Evolutionary conservation across 108 stramenopile species (phyloP).

Genomic region (Nitzschia putrida): DNA sequence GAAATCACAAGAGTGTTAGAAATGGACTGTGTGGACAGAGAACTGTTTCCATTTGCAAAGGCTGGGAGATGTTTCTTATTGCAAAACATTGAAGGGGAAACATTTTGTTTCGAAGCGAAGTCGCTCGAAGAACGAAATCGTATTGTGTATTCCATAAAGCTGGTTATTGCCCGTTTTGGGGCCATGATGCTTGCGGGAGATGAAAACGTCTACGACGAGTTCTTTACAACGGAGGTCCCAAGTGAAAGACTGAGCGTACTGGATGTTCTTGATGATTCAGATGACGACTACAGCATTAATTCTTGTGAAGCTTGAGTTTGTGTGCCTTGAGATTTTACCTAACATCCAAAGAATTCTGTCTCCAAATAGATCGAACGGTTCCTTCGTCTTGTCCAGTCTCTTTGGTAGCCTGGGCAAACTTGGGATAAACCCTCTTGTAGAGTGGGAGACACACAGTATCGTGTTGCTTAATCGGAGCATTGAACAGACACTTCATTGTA

Average conservation of each 20-base stretch:
- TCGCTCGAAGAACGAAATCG: conserved; percentile 43
- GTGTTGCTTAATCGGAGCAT: conserved; percentile 94
- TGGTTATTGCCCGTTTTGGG: conserved; percentile 57
- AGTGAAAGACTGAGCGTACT: conserved; percentile 4
- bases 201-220: conserved; percentile 41
- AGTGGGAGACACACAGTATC: conserved; percentile 97
- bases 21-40: conserved; percentile 27
- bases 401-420: conserved; percentile 57
- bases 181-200: conserved; percentile 30
- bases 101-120: conserved; percentile 47
- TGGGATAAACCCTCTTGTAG: conserved; percentile 98
- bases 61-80: conserved; percentile 30
- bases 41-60: conserved; percentile 42
- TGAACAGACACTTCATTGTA: conserved; percentile 98
- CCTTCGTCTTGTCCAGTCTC: conserved; percentile 17
- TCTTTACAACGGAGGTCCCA: conserved; percentile 38
- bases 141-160: conserved; percentile 42
- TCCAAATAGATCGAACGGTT: conserved; percentile 24
- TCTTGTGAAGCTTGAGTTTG: not conserved
- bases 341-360: conserved; percentile 15
- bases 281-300: not conserved
- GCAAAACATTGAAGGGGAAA: conserved; percentile 28
- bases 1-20: conserved; percentile 51
- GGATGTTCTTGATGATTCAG: conserved; percentile 6
- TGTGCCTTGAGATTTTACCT: conserved; percentile 10